These are phyloP conservation scores for Phaeosphaeriaceae sp. DNA, from an alignment of 2,329 filamentous ascomycete genomes.

Conservation along the genomic window DNA sequence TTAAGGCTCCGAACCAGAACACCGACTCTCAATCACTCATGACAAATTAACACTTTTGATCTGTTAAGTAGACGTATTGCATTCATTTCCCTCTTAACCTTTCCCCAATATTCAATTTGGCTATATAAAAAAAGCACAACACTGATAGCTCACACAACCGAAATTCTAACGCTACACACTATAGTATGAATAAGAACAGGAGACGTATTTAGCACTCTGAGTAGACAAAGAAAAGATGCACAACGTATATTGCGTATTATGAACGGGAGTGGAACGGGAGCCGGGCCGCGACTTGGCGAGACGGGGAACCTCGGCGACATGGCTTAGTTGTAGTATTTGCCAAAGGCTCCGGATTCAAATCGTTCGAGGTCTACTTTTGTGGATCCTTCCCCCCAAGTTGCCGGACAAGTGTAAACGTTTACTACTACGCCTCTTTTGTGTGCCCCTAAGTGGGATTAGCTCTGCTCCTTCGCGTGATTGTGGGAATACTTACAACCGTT, in stretches of 20 bases:
- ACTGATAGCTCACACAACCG: too few species aligned
- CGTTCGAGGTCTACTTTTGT: too few species aligned
- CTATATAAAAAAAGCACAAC: too few species aligned
- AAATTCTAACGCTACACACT: too few species aligned
- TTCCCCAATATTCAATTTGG: too few species aligned
- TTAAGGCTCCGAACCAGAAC: too few species aligned
- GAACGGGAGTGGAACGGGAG: not conserved
- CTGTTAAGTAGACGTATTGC: too few species aligned
- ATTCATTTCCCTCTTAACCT: too few species aligned
- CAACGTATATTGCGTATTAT: not conserved
- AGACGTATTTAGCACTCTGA: not conserved
- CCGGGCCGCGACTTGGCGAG: constrained; percentile 18
- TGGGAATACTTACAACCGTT: constrained; percentile 25
- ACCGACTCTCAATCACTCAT: too few species aligned
- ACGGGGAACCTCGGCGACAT: not conserved
- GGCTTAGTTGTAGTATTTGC: constrained; percentile 28
- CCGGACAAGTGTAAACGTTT: constrained; percentile 24
- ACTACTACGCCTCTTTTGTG: constrained; percentile 38
- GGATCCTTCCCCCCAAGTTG: too few species aligned
- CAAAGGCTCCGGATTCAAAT: constrained; percentile 23
- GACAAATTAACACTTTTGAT: too few species aligned
- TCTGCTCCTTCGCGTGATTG: not conserved
- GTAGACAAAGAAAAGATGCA: not conserved
- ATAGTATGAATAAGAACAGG: too few species aligned
- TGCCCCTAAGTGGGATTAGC: constrained; percentile 16